These are phyloP conservation scores for Leishmania amazonensis DNA, from an alignment of 208 protist genomes.

Conservation along the genomic window DNA sequence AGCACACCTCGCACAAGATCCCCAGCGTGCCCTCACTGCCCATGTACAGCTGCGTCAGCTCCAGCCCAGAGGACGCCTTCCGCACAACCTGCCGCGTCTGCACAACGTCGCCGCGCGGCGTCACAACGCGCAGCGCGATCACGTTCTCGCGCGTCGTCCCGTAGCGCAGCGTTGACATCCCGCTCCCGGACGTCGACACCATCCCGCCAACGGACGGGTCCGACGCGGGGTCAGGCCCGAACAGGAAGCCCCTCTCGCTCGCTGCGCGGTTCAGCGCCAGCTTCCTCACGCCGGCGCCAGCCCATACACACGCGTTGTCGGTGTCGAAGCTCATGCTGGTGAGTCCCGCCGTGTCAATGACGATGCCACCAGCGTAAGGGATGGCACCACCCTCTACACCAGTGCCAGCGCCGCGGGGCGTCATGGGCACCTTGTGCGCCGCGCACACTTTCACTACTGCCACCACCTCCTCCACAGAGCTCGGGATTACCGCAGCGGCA, in stretches of 20 bases:
- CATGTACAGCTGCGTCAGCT: constrained; percentile 91
- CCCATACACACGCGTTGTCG: constrained; percentile 65
- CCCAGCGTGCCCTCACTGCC: constrained; percentile 91
- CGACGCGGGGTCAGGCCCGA: constrained; percentile 58
- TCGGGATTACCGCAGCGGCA: constrained; percentile 33
- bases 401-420: constrained; percentile 51
- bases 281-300: constrained; percentile 69
- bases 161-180: constrained; percentile 80
- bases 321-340: constrained; percentile 45
- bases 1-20: constrained; percentile 78
- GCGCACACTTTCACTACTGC: constrained; percentile 38
- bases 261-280: constrained; percentile 38
- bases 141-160: constrained; percentile 88
- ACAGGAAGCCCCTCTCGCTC: constrained; percentile 39
- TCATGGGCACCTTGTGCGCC: constrained; percentile 49
- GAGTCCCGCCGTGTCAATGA: constrained; percentile 54
- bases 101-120: constrained; percentile 52
- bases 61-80: constrained; percentile 89
- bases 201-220: constrained; percentile 82
- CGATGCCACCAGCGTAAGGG: constrained; percentile 53
- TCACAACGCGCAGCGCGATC: constrained; percentile 62
- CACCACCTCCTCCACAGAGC: constrained; percentile 32
- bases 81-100: constrained; percentile 72
- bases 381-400: constrained; percentile 63
- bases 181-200: constrained; percentile 65